Conservation (phyloP, 257 asterid species). For the Nicotiana tomentosiformis region DNA sequence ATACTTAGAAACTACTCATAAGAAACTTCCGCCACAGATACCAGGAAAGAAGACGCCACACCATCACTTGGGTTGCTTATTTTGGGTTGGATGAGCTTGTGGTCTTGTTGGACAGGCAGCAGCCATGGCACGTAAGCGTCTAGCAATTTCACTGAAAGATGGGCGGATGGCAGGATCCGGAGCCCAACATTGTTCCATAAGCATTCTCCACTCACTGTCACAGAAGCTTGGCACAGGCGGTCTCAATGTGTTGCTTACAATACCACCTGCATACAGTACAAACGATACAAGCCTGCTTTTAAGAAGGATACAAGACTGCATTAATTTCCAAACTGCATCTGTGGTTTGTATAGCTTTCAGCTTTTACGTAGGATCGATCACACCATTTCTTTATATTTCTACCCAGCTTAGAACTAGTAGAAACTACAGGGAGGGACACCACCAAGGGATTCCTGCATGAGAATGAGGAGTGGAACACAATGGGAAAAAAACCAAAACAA, state of each 20-base stretch:
- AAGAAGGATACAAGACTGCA: background rate
- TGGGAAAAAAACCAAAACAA: background rate
- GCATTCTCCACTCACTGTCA: constrained; percentile 11
- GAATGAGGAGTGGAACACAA: background rate
- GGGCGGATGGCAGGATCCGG: constrained; percentile 19
- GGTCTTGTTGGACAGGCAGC: constrained; percentile 6
- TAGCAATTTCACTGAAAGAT: constrained; percentile 14
- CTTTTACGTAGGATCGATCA: background rate
- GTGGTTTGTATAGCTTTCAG: background rate
- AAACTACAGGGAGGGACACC: background rate
- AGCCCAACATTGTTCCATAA: constrained; percentile 20
- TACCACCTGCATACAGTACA: constrained; percentile 10
- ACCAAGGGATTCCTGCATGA: background rate
- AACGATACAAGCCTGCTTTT: background rate
- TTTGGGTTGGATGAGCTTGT: background rate
- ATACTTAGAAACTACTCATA: background rate
- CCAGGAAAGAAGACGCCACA: background rate
- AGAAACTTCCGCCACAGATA: background rate
- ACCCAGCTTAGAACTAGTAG: background rate
- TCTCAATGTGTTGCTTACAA: constrained; percentile 14
- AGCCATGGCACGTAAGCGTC: constrained; percentile 14
- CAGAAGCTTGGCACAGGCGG: constrained; percentile 14
- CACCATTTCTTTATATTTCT: background rate
- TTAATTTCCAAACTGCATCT: background rate
- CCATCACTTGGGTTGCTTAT: background rate